Evolutionary conservation across 1,284 basidiomycete genomes (phyloP), one percentile per base, ranked within the genome.

Genomic region (Ustilago sp.): DNA sequence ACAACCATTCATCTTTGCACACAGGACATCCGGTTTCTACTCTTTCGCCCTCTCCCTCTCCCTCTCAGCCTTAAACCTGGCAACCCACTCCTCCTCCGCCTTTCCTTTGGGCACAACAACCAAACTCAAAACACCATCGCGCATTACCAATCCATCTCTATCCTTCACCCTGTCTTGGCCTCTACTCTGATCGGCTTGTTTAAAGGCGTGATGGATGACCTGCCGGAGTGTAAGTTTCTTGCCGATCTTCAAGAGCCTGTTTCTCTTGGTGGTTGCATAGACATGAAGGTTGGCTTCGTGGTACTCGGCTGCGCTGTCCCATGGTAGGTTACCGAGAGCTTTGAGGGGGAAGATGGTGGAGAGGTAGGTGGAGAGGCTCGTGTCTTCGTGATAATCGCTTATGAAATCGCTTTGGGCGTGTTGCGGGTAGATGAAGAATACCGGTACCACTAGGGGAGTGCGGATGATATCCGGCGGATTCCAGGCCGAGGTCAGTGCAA

Each of bases 351-450:
- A 97, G 91, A 95, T 95, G 64, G 89, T 88, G 15, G 89, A 88
- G 8, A 98, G 88, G 80, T 97, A 93, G 43, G 90, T 90, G 8
- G 89, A 89, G 83, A 99, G 93, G 1, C 93, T 90, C 0, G 93
- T 92, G 76, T 93, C 90, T 86, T 98, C 95, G 80, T 92, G 90
- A 87, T 95, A 98, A 63, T 92, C 89, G 13, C 92, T 89, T 79
- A 98, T 93, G 67, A 95, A 89, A 87, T 99, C 95, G 55, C 94
- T 93, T 31, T 91, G 93, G 35, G 91, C 90, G 81, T 95, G 89
- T 86, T 94, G 92, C 2, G 97, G 97, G 86, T 98, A 98, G 69
- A 98, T 89, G 86, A 98, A 92, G 87, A 97, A 93, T 23, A 93
- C 91, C 5, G 96, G 95, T 83, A 97, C 88, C 68, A 96, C 88